Conservation (phyloP, 495 filamentous ascomycete genomes). For the Evernia prunastri region DNA sequence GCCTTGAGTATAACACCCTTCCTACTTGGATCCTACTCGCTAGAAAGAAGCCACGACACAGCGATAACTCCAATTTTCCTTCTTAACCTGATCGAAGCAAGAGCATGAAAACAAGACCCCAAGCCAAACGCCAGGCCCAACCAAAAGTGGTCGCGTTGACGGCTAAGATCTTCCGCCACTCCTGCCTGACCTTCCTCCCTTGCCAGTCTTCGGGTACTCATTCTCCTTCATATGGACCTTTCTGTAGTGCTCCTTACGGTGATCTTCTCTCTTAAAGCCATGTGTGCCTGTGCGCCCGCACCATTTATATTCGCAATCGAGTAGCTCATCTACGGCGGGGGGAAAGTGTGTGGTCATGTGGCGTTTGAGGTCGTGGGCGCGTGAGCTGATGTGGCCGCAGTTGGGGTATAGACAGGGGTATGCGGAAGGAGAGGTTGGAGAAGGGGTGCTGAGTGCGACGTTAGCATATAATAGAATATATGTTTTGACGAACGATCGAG, state of each 20-base stretch:
- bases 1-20: not conserved
- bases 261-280: conserved; percentile 81
- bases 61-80: not conserved
- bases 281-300: conserved; percentile 73
- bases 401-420: conserved; percentile 41
- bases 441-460: not conserved
- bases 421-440: not conserved
- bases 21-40: no score
- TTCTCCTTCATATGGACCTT: conserved; percentile 58
- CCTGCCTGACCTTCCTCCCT: not conserved
- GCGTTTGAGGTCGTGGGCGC: conserved; percentile 49
- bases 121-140: not conserved
- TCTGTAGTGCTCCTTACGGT: conserved; percentile 79
- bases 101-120: not conserved
- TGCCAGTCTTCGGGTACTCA: conserved; percentile 2
- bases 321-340: conserved; percentile 39
- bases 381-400: conserved; percentile 45
- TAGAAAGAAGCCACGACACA: not conserved
- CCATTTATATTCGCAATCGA: conserved; percentile 69
- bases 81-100: not conserved
- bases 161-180: not conserved
- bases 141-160: not conserved
- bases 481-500: not conserved
- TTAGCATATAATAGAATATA: not conserved
- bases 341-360: conserved; percentile 48